phyloP scores from a whole-genome alignment of 139 green algal genomes.

The Chlamydomonas eustigma region DNA sequence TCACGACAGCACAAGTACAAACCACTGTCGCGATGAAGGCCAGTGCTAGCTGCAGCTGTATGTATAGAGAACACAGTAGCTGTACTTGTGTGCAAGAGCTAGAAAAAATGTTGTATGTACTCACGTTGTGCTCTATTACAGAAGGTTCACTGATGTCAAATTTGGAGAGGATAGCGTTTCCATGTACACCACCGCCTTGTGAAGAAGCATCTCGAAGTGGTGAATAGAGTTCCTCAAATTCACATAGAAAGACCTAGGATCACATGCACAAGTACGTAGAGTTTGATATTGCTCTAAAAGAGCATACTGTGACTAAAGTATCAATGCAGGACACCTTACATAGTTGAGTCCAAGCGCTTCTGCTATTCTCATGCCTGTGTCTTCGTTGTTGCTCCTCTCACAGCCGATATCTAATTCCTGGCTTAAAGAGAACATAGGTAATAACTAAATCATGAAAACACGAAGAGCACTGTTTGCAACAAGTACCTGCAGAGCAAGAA shows the following conservation, averaged over 20 bases:
- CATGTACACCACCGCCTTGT: conserved; percentile 83
- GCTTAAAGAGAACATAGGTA: neutral
- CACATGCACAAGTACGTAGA: too few species aligned
- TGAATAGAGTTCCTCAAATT: conserved; percentile 82
- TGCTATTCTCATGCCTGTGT: conserved; percentile 63
- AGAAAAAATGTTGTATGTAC: too few species aligned
- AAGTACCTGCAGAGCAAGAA: conserved; percentile 65
- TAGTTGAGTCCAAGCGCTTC: conserved; percentile 64
- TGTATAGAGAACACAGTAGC: too few species aligned
- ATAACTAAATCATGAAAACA: too few species aligned
- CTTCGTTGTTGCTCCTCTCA: conserved; percentile 51
- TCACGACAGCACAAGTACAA: too few species aligned
- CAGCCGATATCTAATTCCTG: conserved; percentile 21
- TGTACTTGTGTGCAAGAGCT: too few species aligned
- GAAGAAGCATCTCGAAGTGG: conserved; percentile 31
- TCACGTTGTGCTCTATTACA: neutral
- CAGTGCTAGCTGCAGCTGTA: too few species aligned
- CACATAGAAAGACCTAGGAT: conserved; percentile 68
- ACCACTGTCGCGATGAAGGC: too few species aligned
- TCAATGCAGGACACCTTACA: conserved; percentile 8
- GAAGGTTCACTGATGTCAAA: conserved; percentile 45
- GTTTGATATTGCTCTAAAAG: neutral
- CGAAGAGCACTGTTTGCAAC: too few species aligned
- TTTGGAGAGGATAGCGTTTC: conserved; percentile 78
- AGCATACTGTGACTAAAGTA: neutral